Evolutionary conservation across 1,284 basidiomycete species (phyloP), one percentile per base, ranked within the genome.

Genomic region (Flammula alnicola): DNA sequence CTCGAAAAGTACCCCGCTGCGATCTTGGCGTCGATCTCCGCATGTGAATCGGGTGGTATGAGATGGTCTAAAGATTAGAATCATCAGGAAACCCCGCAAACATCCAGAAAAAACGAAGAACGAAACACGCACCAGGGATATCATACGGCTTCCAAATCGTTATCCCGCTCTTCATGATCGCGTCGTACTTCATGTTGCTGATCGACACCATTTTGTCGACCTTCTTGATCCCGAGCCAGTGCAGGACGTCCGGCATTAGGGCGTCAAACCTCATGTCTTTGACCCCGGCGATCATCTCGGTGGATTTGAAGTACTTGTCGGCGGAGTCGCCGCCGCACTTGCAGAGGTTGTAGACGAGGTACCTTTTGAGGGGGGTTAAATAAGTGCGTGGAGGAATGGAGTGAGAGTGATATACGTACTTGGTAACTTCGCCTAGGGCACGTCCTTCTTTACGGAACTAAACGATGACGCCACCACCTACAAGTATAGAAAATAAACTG

Each of bases 181-280:
- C 93, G 59, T 96, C 84, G 74, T 97, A 94, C 82, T 97, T 97
- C 88, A 93, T 91, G 64, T 93, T 89, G 58, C 87, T 90, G 95
- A 98, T 97, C 19, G 86, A 91, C 45, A 96, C 85, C 84, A 97
- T 86, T 65, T 88, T 88, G 68, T 93, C 85, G 49, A 97, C 86
- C 76, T 92, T 91, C 68, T 69, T 86, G 65, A 96, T 89, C 0
- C 94, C 94, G n/a, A 96, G 71, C 91, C 93, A 96, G 68, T 94
- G 92, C 41, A 98, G 74, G 2, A 97, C 88, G 66, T 98, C 95
- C 2, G 95, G 95, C 95, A 98, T 97, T 52, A 98, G 77, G 1
- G 89, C 92, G 51, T 96, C 93, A 83, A 95, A 95, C 17, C 94
- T 81, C 86, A 95, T 93, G 65, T 96, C 95, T 73, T 96, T 96